Evolutionary conservation across 176 grass and related monocot genomes (phyloP), one percentile per base, ranked within the genome.

Genomic region (Rhynchospora pubera): DNA sequence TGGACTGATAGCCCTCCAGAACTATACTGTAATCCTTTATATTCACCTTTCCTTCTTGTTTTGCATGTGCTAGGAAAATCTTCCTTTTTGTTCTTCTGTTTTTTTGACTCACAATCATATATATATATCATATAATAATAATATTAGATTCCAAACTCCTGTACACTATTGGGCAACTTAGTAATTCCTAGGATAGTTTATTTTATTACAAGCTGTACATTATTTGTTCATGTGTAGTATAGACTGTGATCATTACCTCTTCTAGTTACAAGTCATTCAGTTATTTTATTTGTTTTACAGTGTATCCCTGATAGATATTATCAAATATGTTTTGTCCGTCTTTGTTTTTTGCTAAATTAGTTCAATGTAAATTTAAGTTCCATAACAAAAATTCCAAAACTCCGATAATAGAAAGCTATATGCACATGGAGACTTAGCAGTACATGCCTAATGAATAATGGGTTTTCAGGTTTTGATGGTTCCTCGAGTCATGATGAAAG

Each of bases 381-480:
- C 8, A 68, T 60, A 19, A 50, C 13, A 10, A 50, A 47, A 21
- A 39, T n/a, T 21, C 43, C 0, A 46, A 60, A 46, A 46, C 46
- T 69, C 68, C 44, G 47, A 72, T 48, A 44, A 69, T 69, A 72
- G 9, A 21, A 72, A 72, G 50, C 2, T 77, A 77, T 55, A 77
- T 55, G 51, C 13, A 26, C 45, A 74, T 45, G 23, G 45, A 53
- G 22, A 11, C 22, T 26, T 53, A 53, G 26, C 71, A 28, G 22
- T 53, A 28, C 14, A 53, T 77, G 48, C 12, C 50, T 77, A 53
- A 77, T 56, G 14, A 30, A 56, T 16, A 9, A 30, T 70, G 21
- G 79, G 45, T 79, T 84, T 71, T 65, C 75, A 97, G 95, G 92
- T 88, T 91, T 91, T 85, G 92, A 98, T 32, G 95, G 95, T 5